Evolutionary conservation across 2,329 filamentous ascomycete genomes (phyloP).

Genomic region (Emmonsia crescens): DNA sequence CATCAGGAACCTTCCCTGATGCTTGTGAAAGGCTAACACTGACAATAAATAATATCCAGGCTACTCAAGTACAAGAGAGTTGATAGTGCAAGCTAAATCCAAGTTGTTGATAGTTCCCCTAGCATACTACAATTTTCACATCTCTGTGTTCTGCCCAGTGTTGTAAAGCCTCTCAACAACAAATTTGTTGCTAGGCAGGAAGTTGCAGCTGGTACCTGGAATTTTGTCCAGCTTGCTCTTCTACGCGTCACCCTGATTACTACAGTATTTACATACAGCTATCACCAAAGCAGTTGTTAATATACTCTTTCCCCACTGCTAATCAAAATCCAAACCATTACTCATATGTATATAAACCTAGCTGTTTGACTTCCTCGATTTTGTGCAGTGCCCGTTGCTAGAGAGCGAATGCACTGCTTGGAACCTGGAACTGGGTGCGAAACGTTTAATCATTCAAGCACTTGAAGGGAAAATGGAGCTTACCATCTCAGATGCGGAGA

Average conservation of each 20-base stretch:
- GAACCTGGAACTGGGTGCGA: background rate
- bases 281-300: background rate
- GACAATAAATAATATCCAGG: background rate
- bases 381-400: background rate
- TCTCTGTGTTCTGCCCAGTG: background rate
- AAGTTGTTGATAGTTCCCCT: background rate
- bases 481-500: background rate
- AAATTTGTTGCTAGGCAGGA: background rate
- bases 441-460: background rate
- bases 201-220: background rate
- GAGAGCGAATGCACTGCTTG: background rate
- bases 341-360: background rate
- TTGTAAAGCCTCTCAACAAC: background rate
- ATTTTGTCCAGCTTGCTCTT: background rate
- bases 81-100: background rate
- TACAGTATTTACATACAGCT: background rate
- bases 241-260: background rate
- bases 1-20: background rate
- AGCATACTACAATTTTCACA: background rate
- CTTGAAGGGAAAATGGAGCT: background rate
- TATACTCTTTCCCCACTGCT: background rate
- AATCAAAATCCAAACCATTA: background rate
- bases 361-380: background rate
- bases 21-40: background rate
- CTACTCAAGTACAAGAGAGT: background rate